phyloP scores from a whole-genome alignment of 192 early-diverging fungal species.

The Spizellomyces punctatus region DNA sequence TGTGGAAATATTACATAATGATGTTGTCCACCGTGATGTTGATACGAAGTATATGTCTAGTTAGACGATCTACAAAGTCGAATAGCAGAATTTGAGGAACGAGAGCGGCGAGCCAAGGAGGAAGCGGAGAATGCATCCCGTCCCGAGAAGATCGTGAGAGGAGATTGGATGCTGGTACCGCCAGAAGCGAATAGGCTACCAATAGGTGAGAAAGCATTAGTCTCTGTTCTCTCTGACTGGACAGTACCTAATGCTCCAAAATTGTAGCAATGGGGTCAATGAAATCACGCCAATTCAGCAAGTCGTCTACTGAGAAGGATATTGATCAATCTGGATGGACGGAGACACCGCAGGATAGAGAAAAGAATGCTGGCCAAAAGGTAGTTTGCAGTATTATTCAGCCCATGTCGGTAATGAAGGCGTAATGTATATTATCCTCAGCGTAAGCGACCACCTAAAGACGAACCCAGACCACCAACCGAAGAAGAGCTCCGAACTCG shows the following conservation, averaged over 20 bases:
- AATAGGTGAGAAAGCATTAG: not conserved
- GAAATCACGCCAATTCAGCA: slow-evolving; percentile 51
- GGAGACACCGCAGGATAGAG: slow-evolving; percentile 57
- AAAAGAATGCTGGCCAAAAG: slow-evolving; percentile 36
- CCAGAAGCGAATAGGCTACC: slow-evolving; percentile 47
- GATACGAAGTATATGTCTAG: not conserved
- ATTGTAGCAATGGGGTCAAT: slow-evolving; percentile 24
- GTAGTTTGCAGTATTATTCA: not conserved
- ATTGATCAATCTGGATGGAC: slow-evolving; percentile 60
- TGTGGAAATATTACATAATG: not conserved
- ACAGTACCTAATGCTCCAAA: too few species aligned
- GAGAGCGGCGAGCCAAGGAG: slow-evolving; percentile 17
- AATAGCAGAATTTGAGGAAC: slow-evolving; percentile 28
- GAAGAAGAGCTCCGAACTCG: slow-evolving; percentile 33
- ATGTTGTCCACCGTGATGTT: not conserved
- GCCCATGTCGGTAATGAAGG: too few species aligned
- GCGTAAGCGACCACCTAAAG: slow-evolving; percentile 24
- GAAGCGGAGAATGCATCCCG: slow-evolving; percentile 4
- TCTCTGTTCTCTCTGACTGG: too few species aligned
- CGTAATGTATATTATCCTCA: too few species aligned
- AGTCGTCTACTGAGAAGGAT: slow-evolving; percentile 32
- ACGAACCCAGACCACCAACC: slow-evolving; percentile 29
- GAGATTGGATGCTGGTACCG: slow-evolving; percentile 67
- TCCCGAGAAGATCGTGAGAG: slow-evolving; percentile 40
- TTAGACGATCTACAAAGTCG: slow-evolving; percentile 16